Conservation (phyloP, 1,139 yeast genomes). For the Blastobotrys proliferans region DNA sequence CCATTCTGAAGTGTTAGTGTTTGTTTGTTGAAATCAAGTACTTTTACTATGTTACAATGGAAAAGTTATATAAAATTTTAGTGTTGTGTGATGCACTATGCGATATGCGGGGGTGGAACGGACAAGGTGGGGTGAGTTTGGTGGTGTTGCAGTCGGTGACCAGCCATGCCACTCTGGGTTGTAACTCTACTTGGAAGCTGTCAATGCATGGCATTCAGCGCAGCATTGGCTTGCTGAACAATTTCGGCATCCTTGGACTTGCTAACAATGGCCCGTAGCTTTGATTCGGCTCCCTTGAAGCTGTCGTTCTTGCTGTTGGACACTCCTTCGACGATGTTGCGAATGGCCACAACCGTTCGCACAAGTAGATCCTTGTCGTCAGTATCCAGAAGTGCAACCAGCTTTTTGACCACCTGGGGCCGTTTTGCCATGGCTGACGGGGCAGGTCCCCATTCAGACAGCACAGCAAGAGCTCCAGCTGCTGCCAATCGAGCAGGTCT, state of each 20-base stretch:
- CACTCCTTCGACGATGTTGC: constrained; percentile 15
- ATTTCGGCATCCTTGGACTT: neutral
- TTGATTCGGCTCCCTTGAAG: constrained; percentile 3
- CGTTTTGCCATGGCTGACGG: constrained; percentile 25
- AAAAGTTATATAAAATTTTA: too few species aligned
- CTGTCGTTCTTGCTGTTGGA: too few species aligned
- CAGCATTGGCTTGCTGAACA: neutral
- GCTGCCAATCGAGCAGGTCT: constrained; percentile 37
- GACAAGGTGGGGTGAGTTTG: too few species aligned
- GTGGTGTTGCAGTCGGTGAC: too few species aligned
- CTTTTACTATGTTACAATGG: too few species aligned
- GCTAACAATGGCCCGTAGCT: neutral
- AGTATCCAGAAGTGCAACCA: constrained; percentile 28
- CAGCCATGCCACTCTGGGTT: too few species aligned
- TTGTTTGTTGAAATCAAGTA: neutral
- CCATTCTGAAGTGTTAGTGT: constrained; percentile 17
- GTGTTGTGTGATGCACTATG: too few species aligned
- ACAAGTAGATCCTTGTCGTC: constrained; percentile 16
- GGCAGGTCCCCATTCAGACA: constrained; percentile 38
- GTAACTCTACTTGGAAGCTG: too few species aligned
- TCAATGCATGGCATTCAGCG: neutral
- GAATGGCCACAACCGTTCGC: constrained; percentile 20
- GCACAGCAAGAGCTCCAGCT: constrained; percentile 39
- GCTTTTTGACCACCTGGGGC: constrained; percentile 21
- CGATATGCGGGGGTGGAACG: neutral